Percentiles rank a stretch among this genome's conserved stretches.
Evolutionary conservation across 176 grass and related monocot genomes (phyloP).

Genomic region (Zoysia pacifica): DNA sequence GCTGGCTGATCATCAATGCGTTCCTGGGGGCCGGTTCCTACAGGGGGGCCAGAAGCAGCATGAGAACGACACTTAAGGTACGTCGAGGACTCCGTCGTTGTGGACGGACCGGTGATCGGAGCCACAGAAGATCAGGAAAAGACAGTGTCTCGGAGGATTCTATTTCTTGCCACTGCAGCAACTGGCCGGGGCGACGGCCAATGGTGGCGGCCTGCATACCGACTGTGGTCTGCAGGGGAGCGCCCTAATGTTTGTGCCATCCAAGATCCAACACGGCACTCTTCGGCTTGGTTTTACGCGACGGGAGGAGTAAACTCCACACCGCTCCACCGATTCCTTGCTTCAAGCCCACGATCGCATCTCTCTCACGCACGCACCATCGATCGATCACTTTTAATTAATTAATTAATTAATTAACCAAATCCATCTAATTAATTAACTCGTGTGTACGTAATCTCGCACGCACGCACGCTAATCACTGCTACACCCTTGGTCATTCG

Average conservation of each 20-base stretch:
- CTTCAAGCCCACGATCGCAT: slow-evolving; percentile 50
- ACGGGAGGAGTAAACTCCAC: slow-evolving; percentile 47
- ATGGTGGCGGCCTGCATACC: not conserved
- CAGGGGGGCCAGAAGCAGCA: no score
- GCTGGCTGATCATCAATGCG: slow-evolving; percentile 36
- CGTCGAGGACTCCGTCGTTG: not conserved
- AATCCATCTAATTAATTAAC: not conserved
- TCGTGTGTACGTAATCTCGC: not conserved
- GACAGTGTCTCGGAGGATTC: slow-evolving; percentile 51
- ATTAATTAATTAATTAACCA: no score
- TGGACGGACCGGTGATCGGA: not conserved
- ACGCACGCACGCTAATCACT: not conserved
- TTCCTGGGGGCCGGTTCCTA: not conserved
- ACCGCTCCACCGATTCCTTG: slow-evolving; percentile 49
- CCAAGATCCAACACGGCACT: not conserved
- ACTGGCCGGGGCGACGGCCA: not conserved
- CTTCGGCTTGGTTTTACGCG: slow-evolving; percentile 28
- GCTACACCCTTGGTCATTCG: no score
- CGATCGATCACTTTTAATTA: not conserved
- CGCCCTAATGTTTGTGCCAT: no score
- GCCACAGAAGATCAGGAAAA: slow-evolving; percentile 15
- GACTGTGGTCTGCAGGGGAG: no score
- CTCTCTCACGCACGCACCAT: not conserved
- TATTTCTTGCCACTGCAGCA: slow-evolving; percentile 34
- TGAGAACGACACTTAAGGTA: no score